Evolutionary conservation across 116 monocot species (phyloP), one percentile per base, ranked within the genome.

Genomic region (Thalassia testudinum): DNA sequence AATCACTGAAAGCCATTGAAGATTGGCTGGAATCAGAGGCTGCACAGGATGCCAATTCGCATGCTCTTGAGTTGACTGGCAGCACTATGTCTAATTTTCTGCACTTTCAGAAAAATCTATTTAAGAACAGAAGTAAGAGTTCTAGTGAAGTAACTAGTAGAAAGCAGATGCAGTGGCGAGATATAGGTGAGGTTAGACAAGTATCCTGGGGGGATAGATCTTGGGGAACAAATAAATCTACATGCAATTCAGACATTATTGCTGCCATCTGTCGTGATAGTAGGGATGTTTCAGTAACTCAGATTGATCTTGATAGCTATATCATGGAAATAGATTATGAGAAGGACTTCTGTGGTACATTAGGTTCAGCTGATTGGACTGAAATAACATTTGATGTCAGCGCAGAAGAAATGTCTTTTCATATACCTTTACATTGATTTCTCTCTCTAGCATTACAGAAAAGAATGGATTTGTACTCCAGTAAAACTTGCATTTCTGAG

Each of bases 351-450:
- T 4, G 45, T 16, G 63, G 30, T 57, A 19, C 76, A 42, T 61
- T 87, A 19, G 74, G 70, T 21, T 53, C 53, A 30, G 54, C 30
- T 11, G 69, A 73, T 30, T 99, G 90, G 90, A 79, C 85, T 52
- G 59, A 72, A 57, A 72, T 86, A 47, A 37, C 58, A 37, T 90
- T 67, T 67, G 80, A 90, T 63, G 90, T 99, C 49, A 77, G 82
- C 50, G 82, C 75, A 59, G 75, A 90, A 52, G 97, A 80, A 60
- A 73, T 85, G 57, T 99, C 97, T 26, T 85, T 86, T 67, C 90
- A 90, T 60, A 77, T 99, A 52, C 97, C 85, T 52, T 70, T 99
- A 56, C 97, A 99, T 69, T 82, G 86, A 44, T 75, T 99, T 25
- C 85, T 99, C 60, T 75, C 90, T 22, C 49, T 73, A 13, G 53